These are phyloP conservation scores for Alternaria sp. DNA, from an alignment of 2,329 filamentous ascomycete species.

Conservation along the genomic window DNA sequence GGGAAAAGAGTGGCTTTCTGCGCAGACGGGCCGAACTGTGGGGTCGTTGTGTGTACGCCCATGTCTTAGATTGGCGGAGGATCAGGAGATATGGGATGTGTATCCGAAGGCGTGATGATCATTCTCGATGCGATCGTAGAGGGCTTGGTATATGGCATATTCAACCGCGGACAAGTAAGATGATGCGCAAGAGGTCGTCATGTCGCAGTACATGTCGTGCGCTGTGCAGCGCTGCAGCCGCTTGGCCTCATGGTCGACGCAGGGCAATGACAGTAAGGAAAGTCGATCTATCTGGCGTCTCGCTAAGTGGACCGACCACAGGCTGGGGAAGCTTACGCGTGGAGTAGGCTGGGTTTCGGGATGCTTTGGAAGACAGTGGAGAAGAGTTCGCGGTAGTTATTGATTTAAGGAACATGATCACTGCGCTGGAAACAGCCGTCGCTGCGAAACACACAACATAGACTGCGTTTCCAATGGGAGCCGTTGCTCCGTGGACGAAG, in stretches of 20 bases:
- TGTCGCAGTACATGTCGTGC: constrained; percentile 3
- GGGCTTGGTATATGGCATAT: constrained; percentile 5
- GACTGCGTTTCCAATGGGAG: background rate
- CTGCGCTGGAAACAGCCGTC: background rate
- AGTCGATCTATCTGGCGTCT: constrained; percentile 1
- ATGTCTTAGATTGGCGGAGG: background rate
- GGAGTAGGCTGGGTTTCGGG: constrained; percentile 5
- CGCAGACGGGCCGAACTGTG: constrained; percentile 16
- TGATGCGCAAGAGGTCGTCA: constrained; percentile 5
- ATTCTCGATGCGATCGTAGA: background rate
- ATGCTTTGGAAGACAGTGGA: constrained; percentile 4
- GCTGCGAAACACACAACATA: background rate
- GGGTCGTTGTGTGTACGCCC: background rate
- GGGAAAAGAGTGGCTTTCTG: constrained; percentile 7
- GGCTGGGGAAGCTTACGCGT: constrained; percentile 5
- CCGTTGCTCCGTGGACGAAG: background rate
- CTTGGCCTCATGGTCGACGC: constrained; percentile 7
- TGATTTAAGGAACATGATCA: background rate
- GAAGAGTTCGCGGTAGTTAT: background rate
- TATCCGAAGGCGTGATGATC: background rate
- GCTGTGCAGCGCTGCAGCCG: constrained; percentile 9
- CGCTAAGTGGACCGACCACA: constrained; percentile 6
- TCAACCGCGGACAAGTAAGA: background rate
- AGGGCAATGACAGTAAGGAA: constrained; percentile 13
- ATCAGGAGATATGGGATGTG: constrained; percentile 3